These are phyloP conservation scores for Scopulariopsis brevicaulis DNA, from an alignment of 2,329 filamentous ascomycete genomes.

Conservation along the genomic window DNA sequence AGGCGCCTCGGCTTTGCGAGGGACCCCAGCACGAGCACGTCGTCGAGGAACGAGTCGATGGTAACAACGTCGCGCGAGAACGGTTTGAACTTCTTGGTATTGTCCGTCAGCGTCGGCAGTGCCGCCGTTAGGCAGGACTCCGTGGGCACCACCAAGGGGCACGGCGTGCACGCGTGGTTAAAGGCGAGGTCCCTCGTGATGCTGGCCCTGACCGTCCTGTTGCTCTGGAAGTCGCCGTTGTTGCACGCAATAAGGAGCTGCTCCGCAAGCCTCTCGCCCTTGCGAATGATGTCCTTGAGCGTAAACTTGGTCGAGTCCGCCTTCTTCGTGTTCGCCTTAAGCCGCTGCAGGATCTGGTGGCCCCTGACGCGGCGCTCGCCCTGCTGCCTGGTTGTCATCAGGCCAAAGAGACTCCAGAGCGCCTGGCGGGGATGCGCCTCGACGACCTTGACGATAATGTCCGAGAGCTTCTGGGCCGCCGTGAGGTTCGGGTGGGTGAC, in stretches of 20 bases:
- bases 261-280: conserved; percentile 73
- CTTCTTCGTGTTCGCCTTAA: conserved; percentile 18
- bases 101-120: conserved; percentile 63
- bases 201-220: conserved; percentile 56
- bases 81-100: conserved; percentile 66
- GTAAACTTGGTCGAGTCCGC: conserved; percentile 3
- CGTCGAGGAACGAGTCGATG: conserved; percentile 70
- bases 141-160: conserved; percentile 77
- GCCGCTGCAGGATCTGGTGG: conserved; percentile 35
- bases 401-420: conserved; percentile 80
- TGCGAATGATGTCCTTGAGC: conserved; percentile 54
- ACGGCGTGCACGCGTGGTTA: conserved; percentile 73
- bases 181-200: conserved; percentile 71
- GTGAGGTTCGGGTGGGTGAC: conserved; percentile 76
- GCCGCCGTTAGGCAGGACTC: conserved; percentile 76
- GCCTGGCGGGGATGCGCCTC: conserved; percentile 81
- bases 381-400: conserved; percentile 68
- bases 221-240: conserved; percentile 60
- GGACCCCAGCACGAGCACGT: conserved; percentile 82
- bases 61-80: conserved; percentile 82
- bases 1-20: conserved; percentile 87
- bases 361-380: conserved; percentile 50
- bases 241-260: conserved; percentile 74
- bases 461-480: conserved; percentile 66
- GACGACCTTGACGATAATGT: conserved; percentile 80